Conservation (phyloP, 1,284 basidiomycete species). For the Spongiforma sp. region DNA sequence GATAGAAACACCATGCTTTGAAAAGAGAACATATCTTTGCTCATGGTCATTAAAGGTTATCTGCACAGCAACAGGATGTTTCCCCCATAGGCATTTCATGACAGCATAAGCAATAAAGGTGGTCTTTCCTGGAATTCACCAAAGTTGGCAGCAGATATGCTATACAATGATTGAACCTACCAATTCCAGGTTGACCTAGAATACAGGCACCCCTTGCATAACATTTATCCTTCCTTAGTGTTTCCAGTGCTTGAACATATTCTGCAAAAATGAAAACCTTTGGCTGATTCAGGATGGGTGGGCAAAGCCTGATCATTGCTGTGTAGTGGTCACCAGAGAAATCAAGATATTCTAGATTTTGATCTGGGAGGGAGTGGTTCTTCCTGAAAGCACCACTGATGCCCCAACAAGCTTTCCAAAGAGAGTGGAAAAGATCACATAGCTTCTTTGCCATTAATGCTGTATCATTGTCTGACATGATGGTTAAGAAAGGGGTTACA, state of each 20-base stretch:
- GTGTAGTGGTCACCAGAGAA: not conserved
- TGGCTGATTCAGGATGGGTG: not conserved
- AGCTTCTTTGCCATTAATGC: too few relatives aligned
- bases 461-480: too few relatives aligned
- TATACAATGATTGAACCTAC: not conserved
- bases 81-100: not conserved
- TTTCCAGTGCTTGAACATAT: not conserved
- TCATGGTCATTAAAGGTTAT: not conserved
- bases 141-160: too few relatives aligned
- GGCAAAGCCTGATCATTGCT: not conserved
- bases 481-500: too few relatives aligned
- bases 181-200: not conserved
- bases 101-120: not conserved
- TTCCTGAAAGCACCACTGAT: not conserved
- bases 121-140: not conserved
- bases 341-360: not conserved
- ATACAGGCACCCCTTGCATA: not conserved
- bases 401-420: not conserved
- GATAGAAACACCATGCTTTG: not conserved
- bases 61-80: not conserved
- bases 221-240: not conserved
- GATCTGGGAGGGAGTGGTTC: not conserved
- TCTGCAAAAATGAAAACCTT: not conserved
- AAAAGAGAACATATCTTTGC: not conserved
- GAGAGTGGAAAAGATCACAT: not conserved